Base-by-base conservation (phyloP, 1,284 basidiomycete species). In the Sparassis latifolia region DNA sequence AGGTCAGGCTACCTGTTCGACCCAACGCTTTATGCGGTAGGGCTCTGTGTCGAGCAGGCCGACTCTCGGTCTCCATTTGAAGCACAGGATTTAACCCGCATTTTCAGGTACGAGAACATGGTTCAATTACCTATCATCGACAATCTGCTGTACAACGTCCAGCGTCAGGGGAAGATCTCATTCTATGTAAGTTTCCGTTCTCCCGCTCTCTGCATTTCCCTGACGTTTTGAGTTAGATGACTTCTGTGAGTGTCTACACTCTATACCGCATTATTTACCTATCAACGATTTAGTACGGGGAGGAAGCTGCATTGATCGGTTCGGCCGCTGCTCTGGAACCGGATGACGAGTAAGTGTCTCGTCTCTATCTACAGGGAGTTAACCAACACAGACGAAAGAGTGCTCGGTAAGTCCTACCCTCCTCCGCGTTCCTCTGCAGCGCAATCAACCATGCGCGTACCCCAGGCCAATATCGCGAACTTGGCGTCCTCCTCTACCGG, bases 161-260 rank as follows among this genome's bases (percentile, higher is more conserved):
- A 97, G 66, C 79, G 93, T 12, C 93, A 97, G 68, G 93, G 93
- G 31, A 91, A 94, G 63, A 93, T 95, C 60, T 91, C 89, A 4
- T 97, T 97, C 70, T 95, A 95, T 69, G 92, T 92, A 62, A 62
- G 84, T 74, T 27, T 10, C 50, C 42, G 47, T 20, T 20, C 20
- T 4, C 29, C 35, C 20, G 20, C 20, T 20, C 20, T 20, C 20
- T 20, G 20, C 20, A 20, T 20, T 20, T 20, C 20, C 20, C 20
- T 20, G 20, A 20, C 20, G 20, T 20, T 7, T 27, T 4, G 12
- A 28, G n/a, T 2, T 53, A 59, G 60, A 52, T 55, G 48, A 62
- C 57, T 53, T 45, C 31, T 46, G 52, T 54, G 33, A 31, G 52
- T 46, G 6, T 39, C 3, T 9, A 27, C 7, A 27, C 20, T 20